These are phyloP conservation scores for Arachnopeziza araneosa DNA, from an alignment of 2,329 filamentous ascomycete species.

Conservation along the genomic window DNA sequence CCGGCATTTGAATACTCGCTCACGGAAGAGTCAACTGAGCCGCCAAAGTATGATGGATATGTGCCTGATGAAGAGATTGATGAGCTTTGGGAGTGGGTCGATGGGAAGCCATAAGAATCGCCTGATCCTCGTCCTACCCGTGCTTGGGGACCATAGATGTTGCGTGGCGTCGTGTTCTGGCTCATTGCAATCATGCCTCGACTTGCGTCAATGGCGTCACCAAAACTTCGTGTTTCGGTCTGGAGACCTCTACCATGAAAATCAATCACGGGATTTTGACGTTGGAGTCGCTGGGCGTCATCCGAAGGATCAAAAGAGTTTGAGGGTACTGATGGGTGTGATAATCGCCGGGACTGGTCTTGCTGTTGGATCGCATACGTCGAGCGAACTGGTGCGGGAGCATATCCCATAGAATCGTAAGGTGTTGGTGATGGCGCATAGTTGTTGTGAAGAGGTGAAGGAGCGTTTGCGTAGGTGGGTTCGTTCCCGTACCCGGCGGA, in stretches of 20 bases:
- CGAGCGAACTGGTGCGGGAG: constrained; percentile 56
- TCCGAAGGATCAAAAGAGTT: constrained; percentile 34
- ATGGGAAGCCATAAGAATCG: constrained; percentile 89
- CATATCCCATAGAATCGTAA: constrained; percentile 74
- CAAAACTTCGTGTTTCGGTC: constrained; percentile 63
- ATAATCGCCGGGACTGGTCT: constrained; percentile 61
- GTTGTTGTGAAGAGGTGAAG: constrained; percentile 37
- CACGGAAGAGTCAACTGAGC: constrained; percentile 76
- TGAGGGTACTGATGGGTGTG: constrained; percentile 73
- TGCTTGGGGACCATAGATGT: constrained; percentile 69
- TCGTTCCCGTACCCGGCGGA: constrained; percentile 64
- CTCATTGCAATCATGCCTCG: constrained; percentile 94
- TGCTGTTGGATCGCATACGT: constrained; percentile 48
- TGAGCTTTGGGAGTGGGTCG: constrained; percentile 77
- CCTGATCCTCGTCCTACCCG: constrained; percentile 62
- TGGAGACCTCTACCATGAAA: constrained; percentile 53
- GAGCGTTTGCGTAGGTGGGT: constrained; percentile 59
- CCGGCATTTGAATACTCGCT: constrained; percentile 90
- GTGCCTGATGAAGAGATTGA: constrained; percentile 83
- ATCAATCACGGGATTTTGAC: constrained; percentile 61
- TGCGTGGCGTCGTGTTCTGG: constrained; percentile 88
- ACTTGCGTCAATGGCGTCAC: constrained; percentile 86
- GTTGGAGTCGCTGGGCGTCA: constrained; percentile 34
- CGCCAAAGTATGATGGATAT: constrained; percentile 78
- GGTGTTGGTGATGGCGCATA: constrained; percentile 45